phyloP scores from a whole-genome alignment of 306 rosid species.

The Fragaria nilgerrensis region DNA sequence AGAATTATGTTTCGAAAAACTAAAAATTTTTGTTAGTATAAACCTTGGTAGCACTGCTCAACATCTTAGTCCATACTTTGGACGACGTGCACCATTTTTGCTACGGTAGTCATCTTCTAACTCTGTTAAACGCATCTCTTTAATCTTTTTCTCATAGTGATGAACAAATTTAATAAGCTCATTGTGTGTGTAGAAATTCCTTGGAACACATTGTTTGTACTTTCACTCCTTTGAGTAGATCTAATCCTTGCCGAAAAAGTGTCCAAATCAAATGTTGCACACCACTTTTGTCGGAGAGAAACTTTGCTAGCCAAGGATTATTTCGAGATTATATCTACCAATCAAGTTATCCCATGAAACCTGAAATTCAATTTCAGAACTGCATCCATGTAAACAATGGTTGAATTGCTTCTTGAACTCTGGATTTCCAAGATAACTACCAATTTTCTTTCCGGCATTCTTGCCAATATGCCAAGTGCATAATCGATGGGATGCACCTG shows the following conservation, averaged over 20 bases:
- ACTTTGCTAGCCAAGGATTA: not conserved
- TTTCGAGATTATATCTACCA: not conserved
- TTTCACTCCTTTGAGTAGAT: not conserved
- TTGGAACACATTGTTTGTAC: not conserved
- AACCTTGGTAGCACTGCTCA: conserved; percentile 19
- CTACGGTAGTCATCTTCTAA: conserved; percentile 16
- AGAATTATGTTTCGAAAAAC: conserved; percentile 15
- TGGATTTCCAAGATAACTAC: not conserved
- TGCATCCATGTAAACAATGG: not conserved
- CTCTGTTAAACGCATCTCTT: conserved; percentile 5
- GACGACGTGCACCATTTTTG: not conserved
- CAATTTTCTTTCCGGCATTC: not conserved
- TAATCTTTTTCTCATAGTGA: conserved; percentile 7
- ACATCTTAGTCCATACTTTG: not conserved
- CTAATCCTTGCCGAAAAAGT: not conserved
- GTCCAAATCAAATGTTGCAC: not conserved
- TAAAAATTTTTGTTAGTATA: conserved; percentile 14
- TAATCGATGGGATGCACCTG: not conserved
- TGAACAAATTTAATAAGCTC: conserved; percentile 5
- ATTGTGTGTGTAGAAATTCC: not conserved
- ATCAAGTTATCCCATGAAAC: not conserved
- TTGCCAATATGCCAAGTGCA: conserved; percentile 1
- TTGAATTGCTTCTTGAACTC: not conserved
- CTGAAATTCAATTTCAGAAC: not conserved
- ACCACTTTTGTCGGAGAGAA: not conserved